A percentile compares a stretch with the other conserved stretches of the same genome.
Evolutionary conservation across 768 basidiomycete species (phyloP).

Genomic region (Tubosaeta sp.): DNA sequence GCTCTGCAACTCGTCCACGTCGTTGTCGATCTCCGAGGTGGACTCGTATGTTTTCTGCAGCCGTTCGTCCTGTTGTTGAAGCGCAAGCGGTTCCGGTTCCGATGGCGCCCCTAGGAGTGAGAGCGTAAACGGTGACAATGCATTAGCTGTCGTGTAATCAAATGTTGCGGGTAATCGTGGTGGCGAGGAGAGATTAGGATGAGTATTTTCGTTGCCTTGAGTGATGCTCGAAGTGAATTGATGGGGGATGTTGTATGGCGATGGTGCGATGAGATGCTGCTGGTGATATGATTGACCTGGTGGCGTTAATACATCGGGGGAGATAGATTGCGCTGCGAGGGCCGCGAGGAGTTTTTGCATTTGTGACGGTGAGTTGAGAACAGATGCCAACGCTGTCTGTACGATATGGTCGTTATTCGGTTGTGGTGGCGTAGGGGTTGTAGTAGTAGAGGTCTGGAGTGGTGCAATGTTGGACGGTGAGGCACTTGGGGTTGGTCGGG

Average conservation of each 20-base stretch:
- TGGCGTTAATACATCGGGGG: constrained; percentile 20
- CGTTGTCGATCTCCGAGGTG: constrained; percentile 62
- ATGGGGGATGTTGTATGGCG: constrained; percentile 23
- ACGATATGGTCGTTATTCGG: constrained; percentile 43
- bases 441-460: constrained; percentile 5
- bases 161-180: constrained; percentile 16
- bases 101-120: constrained; percentile 24
- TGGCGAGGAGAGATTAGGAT: constrained; percentile 8
- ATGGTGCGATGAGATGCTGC: constrained; percentile 27
- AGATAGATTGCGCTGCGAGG: constrained; percentile 29
- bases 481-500: constrained; percentile 10
- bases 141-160: constrained; percentile 20
- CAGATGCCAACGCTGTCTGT: constrained; percentile 48
- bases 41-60: constrained; percentile 56
- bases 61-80: constrained; percentile 37
- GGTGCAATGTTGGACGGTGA: constrained; percentile 12
- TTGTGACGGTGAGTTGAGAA: constrained; percentile 47
- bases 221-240: constrained; percentile 1
- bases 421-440: constrained; percentile 8
- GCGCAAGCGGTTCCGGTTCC: constrained; percentile 29
- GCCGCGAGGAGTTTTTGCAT: constrained; percentile 55
- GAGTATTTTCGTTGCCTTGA: neutral
- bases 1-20: constrained; percentile 65
- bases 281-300: constrained; percentile 15
- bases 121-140: constrained; percentile 21